Evolutionary conservation across 2,329 filamentous ascomycete species (phyloP).

Genomic region (Aaosphaeria arxii): DNA sequence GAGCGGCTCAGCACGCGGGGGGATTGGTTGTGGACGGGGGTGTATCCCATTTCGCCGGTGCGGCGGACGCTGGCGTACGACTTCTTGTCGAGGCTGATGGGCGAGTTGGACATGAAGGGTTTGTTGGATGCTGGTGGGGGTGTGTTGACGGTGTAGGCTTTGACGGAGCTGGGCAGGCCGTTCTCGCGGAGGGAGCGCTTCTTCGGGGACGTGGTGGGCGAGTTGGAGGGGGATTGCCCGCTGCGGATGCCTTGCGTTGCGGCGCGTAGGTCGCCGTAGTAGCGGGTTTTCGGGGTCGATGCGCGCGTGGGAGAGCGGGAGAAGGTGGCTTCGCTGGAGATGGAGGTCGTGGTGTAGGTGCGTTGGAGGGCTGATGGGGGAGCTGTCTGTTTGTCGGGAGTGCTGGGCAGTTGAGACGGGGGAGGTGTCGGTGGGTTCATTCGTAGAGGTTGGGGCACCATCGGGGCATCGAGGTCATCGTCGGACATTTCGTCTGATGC

Average conservation of each 20-base stretch:
- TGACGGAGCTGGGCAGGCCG: conserved; percentile 23
- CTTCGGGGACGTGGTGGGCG: conserved; percentile 18
- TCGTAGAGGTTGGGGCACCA: conserved; percentile 41
- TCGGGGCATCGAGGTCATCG: conserved; percentile 19
- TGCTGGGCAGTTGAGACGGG: conserved; percentile 15
- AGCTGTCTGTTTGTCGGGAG: conserved; percentile 6
- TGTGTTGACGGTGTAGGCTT: conserved; percentile 28
- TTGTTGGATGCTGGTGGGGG: conserved; percentile 9
- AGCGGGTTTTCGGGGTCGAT: conserved; percentile 40
- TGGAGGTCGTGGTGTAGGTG: conserved; percentile 21
- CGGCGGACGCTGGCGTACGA: conserved; percentile 27
- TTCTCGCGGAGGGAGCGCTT: conserved; percentile 18
- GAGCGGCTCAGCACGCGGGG: conserved; percentile 45
- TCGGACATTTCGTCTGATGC: conserved; percentile 26
- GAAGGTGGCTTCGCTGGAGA: conserved; percentile 28
- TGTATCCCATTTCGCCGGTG: conserved; percentile 29
- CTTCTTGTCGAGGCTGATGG: conserved; percentile 32
- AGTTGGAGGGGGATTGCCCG: conserved; percentile 19
- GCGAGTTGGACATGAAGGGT: conserved; percentile 15
- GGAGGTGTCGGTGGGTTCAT: conserved; percentile 49
- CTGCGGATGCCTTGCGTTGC: conserved; percentile 39
- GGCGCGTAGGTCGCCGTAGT: conserved; percentile 47
- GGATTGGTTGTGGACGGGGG: conserved; percentile 31
- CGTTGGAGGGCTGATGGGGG: conserved; percentile 16
- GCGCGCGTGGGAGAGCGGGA: conserved; percentile 24